Conservation (phyloP, 1,284 basidiomycete genomes). For the Taiwanofungus camphoratus region DNA sequence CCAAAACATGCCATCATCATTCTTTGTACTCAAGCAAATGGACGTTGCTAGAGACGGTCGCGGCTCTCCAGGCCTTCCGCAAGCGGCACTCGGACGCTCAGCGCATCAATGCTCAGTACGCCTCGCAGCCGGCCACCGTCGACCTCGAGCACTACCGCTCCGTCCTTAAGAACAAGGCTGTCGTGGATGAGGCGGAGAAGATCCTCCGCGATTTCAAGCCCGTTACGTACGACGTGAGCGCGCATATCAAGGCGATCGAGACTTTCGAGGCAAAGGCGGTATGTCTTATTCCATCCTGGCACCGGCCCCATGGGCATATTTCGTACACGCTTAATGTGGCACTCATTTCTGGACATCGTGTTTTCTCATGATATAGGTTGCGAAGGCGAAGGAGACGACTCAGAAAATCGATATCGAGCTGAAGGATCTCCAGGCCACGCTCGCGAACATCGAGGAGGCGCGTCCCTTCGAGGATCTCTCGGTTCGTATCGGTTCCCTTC, state of each 20-base stretch:
- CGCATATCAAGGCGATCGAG: conserved; percentile 94
- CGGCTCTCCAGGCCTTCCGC: conserved; percentile 91
- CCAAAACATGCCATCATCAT: not conserved
- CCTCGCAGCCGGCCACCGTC: conserved; percentile 72
- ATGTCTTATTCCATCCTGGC: no score
- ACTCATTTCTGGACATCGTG: no score
- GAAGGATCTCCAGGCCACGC: conserved; percentile 87
- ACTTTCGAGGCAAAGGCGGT: conserved; percentile 97
- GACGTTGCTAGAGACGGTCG: conserved; percentile 68
- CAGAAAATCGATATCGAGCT: conserved; percentile 92
- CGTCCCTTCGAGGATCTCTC: conserved; percentile 98
- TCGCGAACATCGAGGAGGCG: conserved; percentile 96
- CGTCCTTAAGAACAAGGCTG: conserved; percentile 87
- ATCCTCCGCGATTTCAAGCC: conserved; percentile 89
- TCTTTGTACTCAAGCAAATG: not conserved
- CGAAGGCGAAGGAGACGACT: conserved; percentile 88
- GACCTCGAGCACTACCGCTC: conserved; percentile 92
- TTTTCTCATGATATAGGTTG: conserved; percentile 51
- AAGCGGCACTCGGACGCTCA: conserved; percentile 91
- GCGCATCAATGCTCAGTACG: conserved; percentile 66
- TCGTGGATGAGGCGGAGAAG: conserved; percentile 93
- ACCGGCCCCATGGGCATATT: no score
- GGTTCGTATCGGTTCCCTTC: conserved; percentile 39
- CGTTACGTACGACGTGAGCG: conserved; percentile 89
- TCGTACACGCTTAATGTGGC: no score